phyloP scores from a whole-genome alignment of 768 basidiomycete genomes.

The Neoboletus magnificus region DNA sequence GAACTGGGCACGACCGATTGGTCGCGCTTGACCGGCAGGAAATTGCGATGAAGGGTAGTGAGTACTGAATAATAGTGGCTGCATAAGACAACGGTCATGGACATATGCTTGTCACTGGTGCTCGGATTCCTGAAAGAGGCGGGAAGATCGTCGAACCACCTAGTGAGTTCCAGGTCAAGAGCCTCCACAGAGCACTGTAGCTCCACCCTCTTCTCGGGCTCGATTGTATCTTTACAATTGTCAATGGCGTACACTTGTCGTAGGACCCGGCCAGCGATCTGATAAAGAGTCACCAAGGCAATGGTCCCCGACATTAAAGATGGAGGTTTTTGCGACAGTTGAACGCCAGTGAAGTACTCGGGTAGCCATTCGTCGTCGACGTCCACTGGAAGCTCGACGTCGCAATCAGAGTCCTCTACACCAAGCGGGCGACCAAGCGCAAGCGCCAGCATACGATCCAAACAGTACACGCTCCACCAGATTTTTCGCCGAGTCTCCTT shows the following conservation, averaged over 20 bases:
- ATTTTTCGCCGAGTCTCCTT: conserved; percentile 89
- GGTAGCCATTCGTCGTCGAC: conserved; percentile 77
- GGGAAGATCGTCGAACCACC: conserved; percentile 83
- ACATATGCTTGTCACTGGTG: conserved; percentile 73
- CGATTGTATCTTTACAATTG: conserved; percentile 66
- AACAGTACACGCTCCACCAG: conserved; percentile 91
- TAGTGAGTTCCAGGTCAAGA: conserved; percentile 70
- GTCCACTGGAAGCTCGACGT: conserved; percentile 80
- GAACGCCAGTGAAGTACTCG: conserved; percentile 67
- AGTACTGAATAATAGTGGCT: conserved; percentile 88
- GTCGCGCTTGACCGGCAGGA: conserved; percentile 76
- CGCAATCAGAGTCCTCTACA: conserved; percentile 86
- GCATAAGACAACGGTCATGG: conserved; percentile 82
- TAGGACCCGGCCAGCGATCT: conserved; percentile 79
- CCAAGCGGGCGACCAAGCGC: conserved; percentile 87
- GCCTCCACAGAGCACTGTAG: conserved; percentile 76
- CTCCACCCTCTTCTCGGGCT: conserved; percentile 70
- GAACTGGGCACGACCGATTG: conserved; percentile 68
- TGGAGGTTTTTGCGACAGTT: conserved; percentile 50
- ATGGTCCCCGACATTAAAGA: conserved; percentile 82
- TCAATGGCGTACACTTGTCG: conserved; percentile 82
- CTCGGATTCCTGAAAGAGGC: conserved; percentile 70
- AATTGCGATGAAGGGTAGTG: conserved; percentile 85
- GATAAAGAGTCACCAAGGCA: conserved; percentile 73
- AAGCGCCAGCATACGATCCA: conserved; percentile 90